Conservation (phyloP, 2,329 filamentous ascomycete genomes). For the Emergomyces africanus region DNA sequence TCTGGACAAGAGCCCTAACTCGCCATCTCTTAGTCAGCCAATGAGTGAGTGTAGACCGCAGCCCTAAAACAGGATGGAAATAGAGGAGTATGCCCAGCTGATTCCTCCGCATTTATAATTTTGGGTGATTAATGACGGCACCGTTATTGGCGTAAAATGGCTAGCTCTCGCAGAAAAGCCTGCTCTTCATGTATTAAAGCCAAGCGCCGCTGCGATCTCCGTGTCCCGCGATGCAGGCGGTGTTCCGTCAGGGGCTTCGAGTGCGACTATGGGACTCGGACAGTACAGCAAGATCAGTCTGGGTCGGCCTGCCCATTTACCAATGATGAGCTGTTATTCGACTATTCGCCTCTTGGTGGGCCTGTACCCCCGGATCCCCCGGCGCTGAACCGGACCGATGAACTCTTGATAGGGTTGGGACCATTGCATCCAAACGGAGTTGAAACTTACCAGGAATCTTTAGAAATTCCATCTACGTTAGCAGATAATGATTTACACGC, state of each 20-base stretch:
- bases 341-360: neutral
- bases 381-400: neutral
- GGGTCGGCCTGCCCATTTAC: neutral
- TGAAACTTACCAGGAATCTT: neutral
- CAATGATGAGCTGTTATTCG: neutral
- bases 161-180: neutral
- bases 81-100: no score
- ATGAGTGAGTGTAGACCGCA: neutral
- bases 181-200: neutral
- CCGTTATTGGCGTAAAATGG: neutral
- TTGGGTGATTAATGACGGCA: neutral
- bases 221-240: neutral
- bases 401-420: neutral
- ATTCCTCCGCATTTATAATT: neutral
- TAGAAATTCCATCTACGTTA: neutral
- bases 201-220: neutral
- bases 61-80: neutral
- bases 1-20: neutral
- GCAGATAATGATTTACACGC: neutral
- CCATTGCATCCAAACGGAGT: neutral
- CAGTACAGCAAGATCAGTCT: neutral
- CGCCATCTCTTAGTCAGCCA: neutral
- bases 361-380: no score
- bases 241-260: neutral
- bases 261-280: neutral